phyloP scores from a whole-genome alignment of 371 early-diverging fungal species.

The Zopfochytrium polystomum region DNA sequence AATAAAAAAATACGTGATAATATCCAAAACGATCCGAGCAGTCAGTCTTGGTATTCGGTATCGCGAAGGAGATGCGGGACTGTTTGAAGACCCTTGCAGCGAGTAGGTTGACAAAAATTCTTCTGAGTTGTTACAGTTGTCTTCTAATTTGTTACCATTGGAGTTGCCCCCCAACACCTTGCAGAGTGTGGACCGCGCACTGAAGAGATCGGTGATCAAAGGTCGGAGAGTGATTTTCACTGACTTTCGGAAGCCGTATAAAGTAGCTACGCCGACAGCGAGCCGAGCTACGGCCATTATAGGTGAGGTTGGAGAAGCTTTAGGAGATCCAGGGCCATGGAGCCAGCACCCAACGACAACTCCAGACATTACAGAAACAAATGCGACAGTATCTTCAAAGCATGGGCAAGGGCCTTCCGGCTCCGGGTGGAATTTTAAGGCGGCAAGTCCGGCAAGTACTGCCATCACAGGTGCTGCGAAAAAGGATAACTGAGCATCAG shows the following conservation, averaged over 20 bases:
- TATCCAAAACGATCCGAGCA: slow-evolving; percentile 12
- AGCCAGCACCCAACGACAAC: slow-evolving; percentile 63
- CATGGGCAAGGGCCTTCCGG: slow-evolving; percentile 78
- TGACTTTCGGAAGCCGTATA: neutral
- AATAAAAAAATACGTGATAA: slow-evolving; percentile 22
- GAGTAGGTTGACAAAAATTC: neutral
- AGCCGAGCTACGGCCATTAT: neutral
- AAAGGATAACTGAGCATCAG: neutral
- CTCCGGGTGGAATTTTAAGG: slow-evolving; percentile 58
- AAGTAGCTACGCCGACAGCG: neutral
- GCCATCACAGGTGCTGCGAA: slow-evolving; percentile 7
- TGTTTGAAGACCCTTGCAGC: neutral
- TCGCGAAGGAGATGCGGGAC: neutral
- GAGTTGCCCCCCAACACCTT: neutral
- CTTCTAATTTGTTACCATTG: neutral
- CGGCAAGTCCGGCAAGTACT: slow-evolving; percentile 4
- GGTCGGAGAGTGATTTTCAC: neutral
- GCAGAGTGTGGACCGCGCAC: neutral
- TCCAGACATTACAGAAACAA: slow-evolving; percentile 58
- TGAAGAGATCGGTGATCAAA: neutral
- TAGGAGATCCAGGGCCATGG: neutral
- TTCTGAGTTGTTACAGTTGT: neutral
- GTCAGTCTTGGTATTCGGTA: slow-evolving; percentile 13
- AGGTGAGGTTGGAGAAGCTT: neutral
- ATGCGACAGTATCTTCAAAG: slow-evolving; percentile 76